phyloP scores from a whole-genome alignment of 306 rosid species.

The Vicia faba region DNA sequence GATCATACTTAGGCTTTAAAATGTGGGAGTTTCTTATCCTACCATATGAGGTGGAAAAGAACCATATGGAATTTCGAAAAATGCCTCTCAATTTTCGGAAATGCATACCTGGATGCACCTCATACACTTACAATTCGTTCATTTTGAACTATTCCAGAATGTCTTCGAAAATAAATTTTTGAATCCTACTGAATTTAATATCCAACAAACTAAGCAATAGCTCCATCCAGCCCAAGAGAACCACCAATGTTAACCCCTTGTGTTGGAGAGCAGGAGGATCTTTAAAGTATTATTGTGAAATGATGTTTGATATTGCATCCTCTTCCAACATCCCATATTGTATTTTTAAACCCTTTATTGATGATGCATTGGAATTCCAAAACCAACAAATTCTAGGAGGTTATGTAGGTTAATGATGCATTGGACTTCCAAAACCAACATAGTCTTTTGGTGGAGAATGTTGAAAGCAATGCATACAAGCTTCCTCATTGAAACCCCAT shows the following conservation, averaged over 20 bases:
- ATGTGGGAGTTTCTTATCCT: no score
- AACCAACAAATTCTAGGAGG: constrained; percentile 62
- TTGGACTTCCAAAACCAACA: constrained; percentile 72
- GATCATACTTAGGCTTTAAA: no score
- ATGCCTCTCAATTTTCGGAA: no score
- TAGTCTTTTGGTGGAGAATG: constrained; percentile 63
- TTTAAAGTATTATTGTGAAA: constrained; percentile 52
- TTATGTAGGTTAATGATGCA: constrained; percentile 53
- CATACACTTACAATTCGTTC: no score
- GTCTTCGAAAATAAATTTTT: no score
- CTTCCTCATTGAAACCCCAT: constrained; percentile 82
- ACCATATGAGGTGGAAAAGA: no score
- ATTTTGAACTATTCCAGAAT: no score
- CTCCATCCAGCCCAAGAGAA: constrained; percentile 68
- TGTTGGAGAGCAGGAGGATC: constrained; percentile 65
- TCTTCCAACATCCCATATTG: constrained; percentile 82
- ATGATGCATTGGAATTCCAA: constrained; percentile 92
- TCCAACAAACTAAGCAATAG: constrained; percentile 80
- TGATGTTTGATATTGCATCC: constrained; percentile 79
- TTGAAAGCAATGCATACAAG: no score
- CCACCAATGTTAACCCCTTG: constrained; percentile 54
- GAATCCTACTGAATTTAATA: constrained; percentile 53
- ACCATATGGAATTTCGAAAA: no score
- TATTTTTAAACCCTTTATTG: constrained; percentile 87
- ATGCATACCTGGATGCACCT: no score